Base-by-base conservation (phyloP, 805 yeast species). In the Geotrichum ghanense region DNA sequence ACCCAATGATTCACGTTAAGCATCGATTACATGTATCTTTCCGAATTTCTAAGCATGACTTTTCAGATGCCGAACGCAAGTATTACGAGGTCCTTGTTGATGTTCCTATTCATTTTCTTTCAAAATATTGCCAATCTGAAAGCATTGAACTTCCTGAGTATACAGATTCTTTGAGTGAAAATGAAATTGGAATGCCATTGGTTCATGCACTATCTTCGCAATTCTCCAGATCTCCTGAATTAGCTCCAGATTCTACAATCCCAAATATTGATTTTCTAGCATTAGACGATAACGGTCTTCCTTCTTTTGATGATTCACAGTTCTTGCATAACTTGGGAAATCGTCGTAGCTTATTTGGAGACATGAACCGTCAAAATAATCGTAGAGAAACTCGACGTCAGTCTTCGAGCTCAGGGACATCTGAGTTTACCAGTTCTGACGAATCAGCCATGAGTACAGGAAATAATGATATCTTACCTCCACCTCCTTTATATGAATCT, bases 1-100 rank as follows among this genome's bases (percentile, higher is more conserved):
- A 22, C 16, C 42, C 42, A 5, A 20, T 39, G 16, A 21, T 39
- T 6, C 42, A 39, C 14, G 25, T 39, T 6, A 39, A 39, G 22
- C 42, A 39, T 22, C 7, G 42, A n/a, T 44, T 47, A 22, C 43
- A 43, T 19, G 41, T 47, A 23, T 47, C 49, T 10, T 44, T 39
- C 45, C 48, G 45, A n/a, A 40, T 46, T 10, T 42, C 47, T 19
- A 47, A 46, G 3, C 44, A 44, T n/a, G 40, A 43, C 23, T 44
- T 44, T 17, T 31, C 26, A 21, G 37, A 25, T 22, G 27, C 21
- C 34, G 34, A 41, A 42, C 48, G 49, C 35, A 41, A 45, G 44
- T 47, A 47, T 44, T 47, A 41, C 40, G 49, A 47, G 14, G 49
- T 47, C 12, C 43, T 46, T 12, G 26, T 47, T n/a, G 45, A 46